Evolutionary conservation across 176 grass and related monocot genomes (phyloP).

Genomic region (Alopecurus myosuroides): DNA sequence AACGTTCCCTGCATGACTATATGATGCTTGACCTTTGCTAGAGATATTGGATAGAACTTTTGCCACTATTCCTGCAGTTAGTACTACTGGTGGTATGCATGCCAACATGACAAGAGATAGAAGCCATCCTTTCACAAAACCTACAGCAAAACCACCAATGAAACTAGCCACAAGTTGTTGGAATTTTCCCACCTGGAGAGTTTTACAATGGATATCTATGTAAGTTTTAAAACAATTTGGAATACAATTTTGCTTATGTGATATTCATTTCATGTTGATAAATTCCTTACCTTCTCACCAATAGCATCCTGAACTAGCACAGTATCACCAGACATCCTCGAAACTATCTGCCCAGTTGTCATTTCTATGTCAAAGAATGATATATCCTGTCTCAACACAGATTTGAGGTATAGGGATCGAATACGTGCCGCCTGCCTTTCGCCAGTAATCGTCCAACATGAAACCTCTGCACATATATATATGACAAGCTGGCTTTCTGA

Average conservation of each 20-base stretch:
- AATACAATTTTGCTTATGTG: neutral
- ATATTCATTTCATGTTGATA: neutral
- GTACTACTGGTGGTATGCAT: slow-evolving; percentile 45
- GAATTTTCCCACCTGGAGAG: slow-evolving; percentile 64
- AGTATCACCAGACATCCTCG: slow-evolving; percentile 23
- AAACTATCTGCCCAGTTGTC: slow-evolving; percentile 20
- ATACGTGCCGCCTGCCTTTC: slow-evolving; percentile 28
- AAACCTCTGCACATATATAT: slow-evolving; percentile 9
- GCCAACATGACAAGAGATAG: slow-evolving; percentile 72
- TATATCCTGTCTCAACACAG: slow-evolving; percentile 39
- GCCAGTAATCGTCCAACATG: slow-evolving; percentile 44
- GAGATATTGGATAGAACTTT: slow-evolving; percentile 58
- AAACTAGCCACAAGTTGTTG: slow-evolving; percentile 61
- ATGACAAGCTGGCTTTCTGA: too few species aligned
- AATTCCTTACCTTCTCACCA: slow-evolving; percentile 37
- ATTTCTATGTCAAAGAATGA: slow-evolving; percentile 36
- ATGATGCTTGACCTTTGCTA: slow-evolving; percentile 46
- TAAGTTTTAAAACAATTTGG: neutral
- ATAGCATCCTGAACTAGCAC: slow-evolving; percentile 45
- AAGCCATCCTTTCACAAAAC: slow-evolving; percentile 69
- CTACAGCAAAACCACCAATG: slow-evolving; percentile 60
- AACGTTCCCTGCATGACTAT: slow-evolving; percentile 57
- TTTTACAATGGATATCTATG: neutral
- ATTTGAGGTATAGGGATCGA: slow-evolving; percentile 25
- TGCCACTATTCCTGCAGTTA: slow-evolving; percentile 44